These are phyloP conservation scores for Fomitopsis schrenkii DNA, from an alignment of 1,284 basidiomycete species.

Conservation along the genomic window DNA sequence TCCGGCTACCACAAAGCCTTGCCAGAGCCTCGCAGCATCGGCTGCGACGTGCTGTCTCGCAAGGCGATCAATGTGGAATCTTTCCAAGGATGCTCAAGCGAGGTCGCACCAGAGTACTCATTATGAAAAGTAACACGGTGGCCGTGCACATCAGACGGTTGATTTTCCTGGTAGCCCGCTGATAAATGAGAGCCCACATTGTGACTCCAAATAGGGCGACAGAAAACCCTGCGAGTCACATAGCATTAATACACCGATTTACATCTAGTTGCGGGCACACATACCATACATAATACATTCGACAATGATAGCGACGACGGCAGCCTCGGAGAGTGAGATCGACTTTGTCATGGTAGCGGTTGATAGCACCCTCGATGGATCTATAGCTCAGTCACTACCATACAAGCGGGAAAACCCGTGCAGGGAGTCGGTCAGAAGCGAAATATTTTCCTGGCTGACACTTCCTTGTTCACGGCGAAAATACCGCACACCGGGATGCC, in stretches of 20 bases:
- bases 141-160: neutral
- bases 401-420: neutral
- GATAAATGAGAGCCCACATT: neutral
- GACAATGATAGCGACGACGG: conserved; percentile 21
- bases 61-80: neutral
- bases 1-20: conserved; percentile 14
- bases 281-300: conserved; percentile 26
- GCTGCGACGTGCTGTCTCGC: conserved; percentile 19
- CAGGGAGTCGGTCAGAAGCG: too few species aligned
- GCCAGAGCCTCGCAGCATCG: conserved; percentile 17
- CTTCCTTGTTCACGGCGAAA: neutral
- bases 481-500: neutral
- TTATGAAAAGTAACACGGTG: neutral
- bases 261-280: neutral
- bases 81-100: neutral
- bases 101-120: conserved; percentile 18
- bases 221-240: conserved; percentile 19
- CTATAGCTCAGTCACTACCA: neutral
- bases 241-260: neutral
- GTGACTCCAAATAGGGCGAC: conserved; percentile 18
- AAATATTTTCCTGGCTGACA: too few species aligned
- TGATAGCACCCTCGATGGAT: too few species aligned
- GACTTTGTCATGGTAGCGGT: neutral
- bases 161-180: neutral
- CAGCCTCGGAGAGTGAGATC: conserved; percentile 15